Evolutionary conservation across 2,329 filamentous ascomycete genomes (phyloP), one percentile per base, ranked within the genome.

Genomic region (Trematosphaeria pertusa): DNA sequence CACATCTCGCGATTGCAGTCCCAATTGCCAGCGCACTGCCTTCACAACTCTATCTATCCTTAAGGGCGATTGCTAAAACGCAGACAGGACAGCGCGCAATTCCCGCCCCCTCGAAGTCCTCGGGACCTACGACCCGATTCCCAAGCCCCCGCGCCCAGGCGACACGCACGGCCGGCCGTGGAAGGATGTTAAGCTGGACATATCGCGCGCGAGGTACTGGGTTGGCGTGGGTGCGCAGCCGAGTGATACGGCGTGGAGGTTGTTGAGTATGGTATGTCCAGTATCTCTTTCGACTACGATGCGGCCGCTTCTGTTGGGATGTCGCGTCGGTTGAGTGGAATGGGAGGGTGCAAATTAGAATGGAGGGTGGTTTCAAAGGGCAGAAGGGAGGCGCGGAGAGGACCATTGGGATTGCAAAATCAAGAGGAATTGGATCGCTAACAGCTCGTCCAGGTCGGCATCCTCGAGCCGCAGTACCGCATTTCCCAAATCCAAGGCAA

Each of bases 161-260:
- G 75, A 75, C 59, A 78, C 78, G 11, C 73, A 80, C 32, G 77
- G 78, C 54, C 84, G 85, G 47, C 82, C 89, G 45, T 90, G 88
- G 78, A 99, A 99, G 75, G 92, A 97, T 59, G 89, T 99, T 69
- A 87, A 90, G 65, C 81, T 99, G 11, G 94, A 99, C 73, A 78
- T 83, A 6, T 78, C 84, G 57, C 81, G 94, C 50, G 89, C 93
- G 46, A 87, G 88, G 73, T 99, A 99, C 78, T 99, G 94, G 94
- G 81, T 99, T 26, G 94, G 94, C 70, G 93, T 97, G 3, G 94
- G 94, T 1, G 94, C 94, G 45, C 94, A 99, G 76, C 94, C 94
- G 8, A 92, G 88, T 53, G 90, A 97, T 59, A 86, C 89, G 3
- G 89, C 88, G 26, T 96, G 92, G 92, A 82, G 90, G 69, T 73